phyloP scores from a whole-genome alignment of 2,329 filamentous ascomycete species.

The Pyrenochaeta sp. region DNA sequence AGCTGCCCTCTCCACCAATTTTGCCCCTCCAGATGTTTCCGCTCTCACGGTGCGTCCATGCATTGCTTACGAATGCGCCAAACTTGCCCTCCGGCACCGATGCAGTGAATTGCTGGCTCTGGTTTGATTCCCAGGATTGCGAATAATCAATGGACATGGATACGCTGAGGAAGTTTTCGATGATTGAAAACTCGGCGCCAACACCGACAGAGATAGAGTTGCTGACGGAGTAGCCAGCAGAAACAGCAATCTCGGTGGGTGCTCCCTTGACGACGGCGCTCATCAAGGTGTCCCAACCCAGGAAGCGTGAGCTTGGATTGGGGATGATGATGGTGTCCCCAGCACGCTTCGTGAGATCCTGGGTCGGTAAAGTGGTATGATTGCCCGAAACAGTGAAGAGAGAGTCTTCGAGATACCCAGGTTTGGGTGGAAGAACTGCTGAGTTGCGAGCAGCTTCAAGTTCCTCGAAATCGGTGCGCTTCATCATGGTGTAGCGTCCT shows the following conservation, averaged over 20 bases:
- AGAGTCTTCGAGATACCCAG: conserved; percentile 21
- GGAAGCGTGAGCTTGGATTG: conserved; percentile 36
- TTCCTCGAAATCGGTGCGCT: conserved; percentile 29
- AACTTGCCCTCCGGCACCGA: conserved; percentile 49
- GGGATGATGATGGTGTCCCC: conserved; percentile 28
- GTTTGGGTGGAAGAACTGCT: conserved; percentile 23
- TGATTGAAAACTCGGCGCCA: conserved; percentile 21
- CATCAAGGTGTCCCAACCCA: conserved; percentile 53
- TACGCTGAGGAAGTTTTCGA: conserved; percentile 37
- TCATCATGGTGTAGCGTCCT: conserved; percentile 32
- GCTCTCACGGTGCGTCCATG: conserved; percentile 41
- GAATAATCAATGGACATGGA: conserved; percentile 38
- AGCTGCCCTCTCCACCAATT: conserved; percentile 38
- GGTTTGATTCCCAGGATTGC: conserved; percentile 43
- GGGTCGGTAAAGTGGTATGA: conserved; percentile 4
- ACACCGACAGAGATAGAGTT: conserved; percentile 43
- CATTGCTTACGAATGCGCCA: conserved; percentile 53
- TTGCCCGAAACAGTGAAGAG: conserved; percentile 16
- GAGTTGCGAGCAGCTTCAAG: conserved; percentile 24
- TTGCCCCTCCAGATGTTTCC: conserved; percentile 49
- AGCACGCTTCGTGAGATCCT: conserved; percentile 24
- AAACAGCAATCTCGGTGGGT: conserved; percentile 37
- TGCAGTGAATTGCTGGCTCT: conserved; percentile 43
- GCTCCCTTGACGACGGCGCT: conserved; percentile 47
- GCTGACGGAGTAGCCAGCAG: conserved; percentile 46